These are phyloP conservation scores for Cicer bijugum DNA, from an alignment of 306 rosid species.

Conservation along the genomic window DNA sequence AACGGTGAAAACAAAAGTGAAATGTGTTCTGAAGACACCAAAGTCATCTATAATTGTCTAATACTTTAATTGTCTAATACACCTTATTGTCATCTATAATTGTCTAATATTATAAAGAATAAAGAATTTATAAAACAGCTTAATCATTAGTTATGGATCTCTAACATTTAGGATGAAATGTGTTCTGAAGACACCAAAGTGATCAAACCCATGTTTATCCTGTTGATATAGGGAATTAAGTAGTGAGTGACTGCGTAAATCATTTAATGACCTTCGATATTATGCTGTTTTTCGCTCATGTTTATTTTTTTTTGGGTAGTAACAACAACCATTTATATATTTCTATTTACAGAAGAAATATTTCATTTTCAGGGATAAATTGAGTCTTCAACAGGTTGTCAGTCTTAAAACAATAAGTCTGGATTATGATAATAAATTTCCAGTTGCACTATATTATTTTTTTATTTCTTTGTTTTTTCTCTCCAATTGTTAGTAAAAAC, in stretches of 20 bases:
- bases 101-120: neutral
- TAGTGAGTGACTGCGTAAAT: neutral
- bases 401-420: constrained; percentile 2
- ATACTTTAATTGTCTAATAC: neutral
- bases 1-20: neutral
- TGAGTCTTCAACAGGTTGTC: constrained; percentile 22
- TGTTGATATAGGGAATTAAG: constrained; percentile 1
- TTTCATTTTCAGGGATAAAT: neutral
- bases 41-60: neutral
- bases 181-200: constrained; percentile 25
- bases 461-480: neutral
- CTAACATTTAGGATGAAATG: constrained; percentile 12
- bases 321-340: neutral
- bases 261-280: constrained; percentile 18
- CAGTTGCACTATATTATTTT: neutral
- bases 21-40: neutral
- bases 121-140: neutral
- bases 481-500: neutral
- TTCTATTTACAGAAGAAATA: neutral
- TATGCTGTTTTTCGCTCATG: neutral
- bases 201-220: neutral
- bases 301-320: neutral
- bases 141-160: constrained; percentile 6
- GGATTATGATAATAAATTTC: neutral
- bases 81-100: no score